phyloP scores from a whole-genome alignment of 179 eudicot genomes.

The Sideroxylon spinosum region DNA sequence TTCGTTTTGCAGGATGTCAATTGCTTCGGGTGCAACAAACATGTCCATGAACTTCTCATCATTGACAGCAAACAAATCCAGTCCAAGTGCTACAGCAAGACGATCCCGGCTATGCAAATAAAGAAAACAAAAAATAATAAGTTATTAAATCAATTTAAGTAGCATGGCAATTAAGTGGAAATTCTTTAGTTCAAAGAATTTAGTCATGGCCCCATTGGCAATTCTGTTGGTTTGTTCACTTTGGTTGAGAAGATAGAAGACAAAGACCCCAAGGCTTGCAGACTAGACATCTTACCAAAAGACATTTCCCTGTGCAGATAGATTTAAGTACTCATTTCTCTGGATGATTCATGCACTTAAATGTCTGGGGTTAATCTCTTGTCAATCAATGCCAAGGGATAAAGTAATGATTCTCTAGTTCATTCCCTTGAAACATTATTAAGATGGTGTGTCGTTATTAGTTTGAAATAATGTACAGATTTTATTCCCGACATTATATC shows the following conservation, averaged over 20 bases:
- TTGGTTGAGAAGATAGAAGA: neutral
- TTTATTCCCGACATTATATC: neutral
- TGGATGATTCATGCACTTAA: neutral
- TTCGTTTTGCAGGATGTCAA: slow-evolving; percentile 73
- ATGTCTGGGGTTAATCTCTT: neutral
- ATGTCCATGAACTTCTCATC: slow-evolving; percentile 96
- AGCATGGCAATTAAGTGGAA: neutral
- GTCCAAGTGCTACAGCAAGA: slow-evolving; percentile 74
- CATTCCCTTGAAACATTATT: neutral
- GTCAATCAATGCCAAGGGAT: neutral
- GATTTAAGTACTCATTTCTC: neutral
- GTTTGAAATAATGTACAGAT: neutral
- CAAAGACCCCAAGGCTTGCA: slow-evolving; percentile 2
- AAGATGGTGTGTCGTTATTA: neutral
- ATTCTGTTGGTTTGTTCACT: slow-evolving; percentile 6
- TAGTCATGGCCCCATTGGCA: neutral
- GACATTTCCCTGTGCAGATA: neutral
- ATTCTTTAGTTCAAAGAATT: neutral
- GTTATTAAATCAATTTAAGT: neutral
- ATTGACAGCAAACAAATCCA: slow-evolving; percentile 83
- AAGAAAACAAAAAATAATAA: slow-evolving; percentile 9
- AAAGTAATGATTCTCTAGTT: neutral
- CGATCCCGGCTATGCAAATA: slow-evolving; percentile 60
- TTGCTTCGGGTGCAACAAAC: slow-evolving; percentile 95
- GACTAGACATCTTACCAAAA: neutral